A percentile compares a stretch with the other conserved stretches of the same genome.
phyloP scores from a whole-genome alignment of 2,329 filamentous ascomycete species.

The Penicillium sp. region DNA sequence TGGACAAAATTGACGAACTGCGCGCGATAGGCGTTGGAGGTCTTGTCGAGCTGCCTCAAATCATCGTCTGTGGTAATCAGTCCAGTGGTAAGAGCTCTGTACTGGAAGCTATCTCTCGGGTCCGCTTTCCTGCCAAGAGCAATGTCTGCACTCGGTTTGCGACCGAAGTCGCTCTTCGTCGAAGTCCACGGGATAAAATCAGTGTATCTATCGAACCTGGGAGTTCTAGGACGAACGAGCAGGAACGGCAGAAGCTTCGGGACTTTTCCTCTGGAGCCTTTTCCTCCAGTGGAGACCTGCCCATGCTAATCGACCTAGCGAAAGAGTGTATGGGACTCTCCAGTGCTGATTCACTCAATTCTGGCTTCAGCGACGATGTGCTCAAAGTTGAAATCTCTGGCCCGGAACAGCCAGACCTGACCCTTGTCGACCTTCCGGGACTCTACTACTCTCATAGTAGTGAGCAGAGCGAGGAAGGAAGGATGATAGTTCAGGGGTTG shows the following conservation, averaged over 20 bases:
- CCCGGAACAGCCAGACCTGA: slow-evolving; percentile 62
- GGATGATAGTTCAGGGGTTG: slow-evolving; percentile 50
- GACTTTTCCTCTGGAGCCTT: slow-evolving; percentile 14
- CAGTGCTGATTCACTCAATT: not conserved
- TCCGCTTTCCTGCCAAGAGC: slow-evolving; percentile 60
- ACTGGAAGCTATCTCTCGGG: slow-evolving; percentile 62
- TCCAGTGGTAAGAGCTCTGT: slow-evolving; percentile 66
- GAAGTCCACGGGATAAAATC: slow-evolving; percentile 33
- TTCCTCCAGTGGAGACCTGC: slow-evolving; percentile 33
- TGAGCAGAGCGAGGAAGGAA: slow-evolving; percentile 55
- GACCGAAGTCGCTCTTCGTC: slow-evolving; percentile 59
- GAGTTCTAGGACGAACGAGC: slow-evolving; percentile 18
- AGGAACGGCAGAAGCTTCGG: slow-evolving; percentile 2
- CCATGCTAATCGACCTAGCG: slow-evolving; percentile 54
- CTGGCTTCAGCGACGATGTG: slow-evolving; percentile 46
- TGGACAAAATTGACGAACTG: slow-evolving; percentile 57
- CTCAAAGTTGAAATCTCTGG: slow-evolving; percentile 62
- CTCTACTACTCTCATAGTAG: slow-evolving; percentile 57
- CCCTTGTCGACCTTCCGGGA: slow-evolving; percentile 63
- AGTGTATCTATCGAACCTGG: slow-evolving; percentile 47
- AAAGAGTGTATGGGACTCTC: slow-evolving; percentile 54
- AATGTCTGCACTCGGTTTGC: slow-evolving; percentile 62
- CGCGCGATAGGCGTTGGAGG: slow-evolving; percentile 51
- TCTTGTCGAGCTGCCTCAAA: slow-evolving; percentile 53
- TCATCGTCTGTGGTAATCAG: slow-evolving; percentile 62